Evolutionary conservation across 129 eudicot genomes (phyloP).

Genomic region (Heracleum sosnowskyi): DNA sequence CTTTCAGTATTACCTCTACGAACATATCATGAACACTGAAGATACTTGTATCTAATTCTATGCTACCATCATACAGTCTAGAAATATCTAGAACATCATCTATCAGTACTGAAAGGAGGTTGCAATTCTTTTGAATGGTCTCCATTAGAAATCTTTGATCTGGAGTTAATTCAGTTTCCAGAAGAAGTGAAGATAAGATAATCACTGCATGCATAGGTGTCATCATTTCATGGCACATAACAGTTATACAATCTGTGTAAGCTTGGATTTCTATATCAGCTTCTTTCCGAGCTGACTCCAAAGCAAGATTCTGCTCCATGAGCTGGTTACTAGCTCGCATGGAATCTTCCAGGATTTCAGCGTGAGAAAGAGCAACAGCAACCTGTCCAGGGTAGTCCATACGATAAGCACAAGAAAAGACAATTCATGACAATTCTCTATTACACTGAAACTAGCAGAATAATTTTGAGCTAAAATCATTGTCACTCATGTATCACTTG

Average conservation of each 20-base stretch:
- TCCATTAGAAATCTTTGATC: constrained; percentile 52
- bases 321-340: constrained; percentile 52
- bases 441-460: not conserved
- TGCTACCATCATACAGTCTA: constrained; percentile 52
- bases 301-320: constrained; percentile 44
- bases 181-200: constrained; percentile 39
- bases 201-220: constrained; percentile 59
- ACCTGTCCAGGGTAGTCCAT: constrained; percentile 23
- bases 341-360: constrained; percentile 54
- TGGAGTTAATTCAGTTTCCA: constrained; percentile 48
- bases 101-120: constrained; percentile 41
- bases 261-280: constrained; percentile 57
- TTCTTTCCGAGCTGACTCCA: constrained; percentile 46
- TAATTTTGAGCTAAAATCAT: not conserved
- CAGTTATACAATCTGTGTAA: constrained; percentile 38
- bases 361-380: constrained; percentile 69
- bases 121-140: constrained; percentile 48
- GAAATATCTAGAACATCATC: constrained; percentile 55
- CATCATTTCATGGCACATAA: constrained; percentile 53
- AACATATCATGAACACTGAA: constrained; percentile 40
- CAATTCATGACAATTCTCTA: not conserved
- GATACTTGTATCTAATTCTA: constrained; percentile 25
- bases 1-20: constrained; percentile 26
- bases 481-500: not conserved
- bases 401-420: constrained; percentile 9